Conservation (phyloP, 108 stramenopile species). For the Cyclotella baltica region DNA sequence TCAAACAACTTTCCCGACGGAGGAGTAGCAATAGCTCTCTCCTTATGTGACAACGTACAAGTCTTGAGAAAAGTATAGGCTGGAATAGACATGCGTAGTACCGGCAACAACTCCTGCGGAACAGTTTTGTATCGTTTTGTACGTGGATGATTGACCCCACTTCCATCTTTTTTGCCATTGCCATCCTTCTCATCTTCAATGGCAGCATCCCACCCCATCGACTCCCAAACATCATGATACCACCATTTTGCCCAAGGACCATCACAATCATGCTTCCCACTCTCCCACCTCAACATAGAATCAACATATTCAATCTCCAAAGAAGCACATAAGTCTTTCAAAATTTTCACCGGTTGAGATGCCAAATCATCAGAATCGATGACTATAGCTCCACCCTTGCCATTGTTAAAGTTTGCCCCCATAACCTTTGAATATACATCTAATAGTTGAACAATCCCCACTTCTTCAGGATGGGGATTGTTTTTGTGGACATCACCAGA, state of each 20-base stretch:
- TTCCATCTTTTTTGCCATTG: conserved; percentile 10
- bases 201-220: conserved; percentile 68
- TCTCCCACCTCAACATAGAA: conserved; percentile 73
- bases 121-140: conserved; percentile 64
- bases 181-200: conserved; percentile 27
- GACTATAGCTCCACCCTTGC: conserved; percentile 46
- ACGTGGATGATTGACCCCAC: conserved; percentile 34
- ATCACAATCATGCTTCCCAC: conserved; percentile 75
- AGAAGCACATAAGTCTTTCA: conserved; percentile 57
- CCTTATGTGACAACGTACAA: conserved; percentile 49
- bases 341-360: conserved; percentile 57
- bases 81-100: conserved; percentile 71
- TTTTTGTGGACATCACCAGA: conserved; percentile 67
- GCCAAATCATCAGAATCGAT: conserved; percentile 88
- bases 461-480: conserved; percentile 74
- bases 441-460: conserved; percentile 80
- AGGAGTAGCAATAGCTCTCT: conserved; percentile 58
- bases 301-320: conserved; percentile 75
- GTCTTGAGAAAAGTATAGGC: conserved; percentile 70
- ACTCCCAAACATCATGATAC: conserved; percentile 84
- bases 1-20: conserved; percentile 71
- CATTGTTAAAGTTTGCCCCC: neutral
- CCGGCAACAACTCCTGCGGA: conserved; percentile 62
- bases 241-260: conserved; percentile 88
- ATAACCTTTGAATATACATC: conserved; percentile 72